These are phyloP conservation scores for Diacronema lutheri DNA, from an alignment of 78 protist genomes.

Conservation along the genomic window DNA sequence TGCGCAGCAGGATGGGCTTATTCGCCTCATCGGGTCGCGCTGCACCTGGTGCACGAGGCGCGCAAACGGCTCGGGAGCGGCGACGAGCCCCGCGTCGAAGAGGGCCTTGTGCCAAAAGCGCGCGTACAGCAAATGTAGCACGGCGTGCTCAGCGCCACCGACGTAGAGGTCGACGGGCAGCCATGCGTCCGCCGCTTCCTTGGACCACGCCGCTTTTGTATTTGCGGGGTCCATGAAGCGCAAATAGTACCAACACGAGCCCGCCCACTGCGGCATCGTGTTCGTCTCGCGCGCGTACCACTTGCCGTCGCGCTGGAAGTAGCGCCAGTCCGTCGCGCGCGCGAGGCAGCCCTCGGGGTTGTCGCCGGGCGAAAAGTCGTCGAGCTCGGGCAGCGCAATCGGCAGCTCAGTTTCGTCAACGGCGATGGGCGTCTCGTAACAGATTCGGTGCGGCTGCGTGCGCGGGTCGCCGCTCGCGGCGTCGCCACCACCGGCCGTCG, in stretches of 20 bases:
- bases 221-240: slow-evolving; percentile 47
- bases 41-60: slow-evolving; percentile 48
- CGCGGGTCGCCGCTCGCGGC: neutral
- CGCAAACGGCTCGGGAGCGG: slow-evolving; percentile 42
- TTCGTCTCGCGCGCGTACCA: slow-evolving; percentile 47
- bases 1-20: no score
- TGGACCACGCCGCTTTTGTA: neutral
- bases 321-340: slow-evolving; percentile 22
- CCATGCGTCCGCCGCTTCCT: slow-evolving; percentile 6
- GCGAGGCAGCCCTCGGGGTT: slow-evolving; percentile 38
- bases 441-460: neutral
- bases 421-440: neutral
- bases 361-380: slow-evolving; percentile 10
- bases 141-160: slow-evolving; percentile 93
- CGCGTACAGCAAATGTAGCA: slow-evolving; percentile 86
- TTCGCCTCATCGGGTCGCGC: no score
- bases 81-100: slow-evolving; percentile 26
- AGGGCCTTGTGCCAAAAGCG: slow-evolving; percentile 76
- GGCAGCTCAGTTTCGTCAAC: slow-evolving; percentile 76
- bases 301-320: slow-evolving; percentile 19
- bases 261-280: slow-evolving; percentile 64
- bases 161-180: slow-evolving; percentile 83
- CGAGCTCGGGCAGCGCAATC: slow-evolving; percentile 61
- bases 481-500: neutral
- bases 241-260: slow-evolving; percentile 56